Conservation (phyloP, 495 filamentous ascomycete genomes). For the Melanomma pulvis-pyrius region DNA sequence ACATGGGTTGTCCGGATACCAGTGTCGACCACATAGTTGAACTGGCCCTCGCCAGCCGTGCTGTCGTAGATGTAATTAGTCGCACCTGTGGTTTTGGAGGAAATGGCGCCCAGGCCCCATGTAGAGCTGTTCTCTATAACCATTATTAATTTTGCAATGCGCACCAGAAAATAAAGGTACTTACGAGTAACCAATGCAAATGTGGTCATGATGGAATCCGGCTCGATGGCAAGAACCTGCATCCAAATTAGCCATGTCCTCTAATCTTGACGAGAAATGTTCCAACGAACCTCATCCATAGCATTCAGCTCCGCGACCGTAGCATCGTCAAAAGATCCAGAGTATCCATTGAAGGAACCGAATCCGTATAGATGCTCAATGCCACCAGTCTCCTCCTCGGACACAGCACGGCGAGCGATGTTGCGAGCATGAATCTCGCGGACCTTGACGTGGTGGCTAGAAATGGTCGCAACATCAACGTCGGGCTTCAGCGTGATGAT, state of each 20-base stretch:
- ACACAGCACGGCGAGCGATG: conserved; percentile 10
- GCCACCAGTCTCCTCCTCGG: conserved; percentile 52
- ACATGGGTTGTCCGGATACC: conserved; percentile 89
- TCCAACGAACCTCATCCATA: conserved; percentile 86
- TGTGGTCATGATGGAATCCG: conserved; percentile 80
- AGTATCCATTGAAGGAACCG: conserved; percentile 79
- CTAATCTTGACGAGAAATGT: not conserved
- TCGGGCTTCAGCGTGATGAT: conserved; percentile 25
- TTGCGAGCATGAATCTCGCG: conserved; percentile 25
- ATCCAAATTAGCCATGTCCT: conserved; percentile 9
- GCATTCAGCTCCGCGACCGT: conserved; percentile 88
- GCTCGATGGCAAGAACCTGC: conserved; percentile 93
- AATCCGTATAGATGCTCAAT: conserved; percentile 94
- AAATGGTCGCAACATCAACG: conserved; percentile 11
- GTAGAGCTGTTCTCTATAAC: conserved; percentile 75
- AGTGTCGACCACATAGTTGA: conserved; percentile 97
- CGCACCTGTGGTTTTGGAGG: conserved; percentile 77
- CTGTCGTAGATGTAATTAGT: conserved; percentile 96
- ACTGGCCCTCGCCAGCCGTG: conserved; percentile 91
- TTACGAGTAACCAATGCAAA: conserved; percentile 59
- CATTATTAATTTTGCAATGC: too few relatives aligned
- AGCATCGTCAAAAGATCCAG: conserved; percentile 90
- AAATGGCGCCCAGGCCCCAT: conserved; percentile 96
- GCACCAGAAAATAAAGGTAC: not conserved
- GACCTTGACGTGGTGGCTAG: conserved; percentile 11